Base-by-base conservation (phyloP, 2,329 filamentous ascomycete species). In the Pezicula rhizophila region DNA sequence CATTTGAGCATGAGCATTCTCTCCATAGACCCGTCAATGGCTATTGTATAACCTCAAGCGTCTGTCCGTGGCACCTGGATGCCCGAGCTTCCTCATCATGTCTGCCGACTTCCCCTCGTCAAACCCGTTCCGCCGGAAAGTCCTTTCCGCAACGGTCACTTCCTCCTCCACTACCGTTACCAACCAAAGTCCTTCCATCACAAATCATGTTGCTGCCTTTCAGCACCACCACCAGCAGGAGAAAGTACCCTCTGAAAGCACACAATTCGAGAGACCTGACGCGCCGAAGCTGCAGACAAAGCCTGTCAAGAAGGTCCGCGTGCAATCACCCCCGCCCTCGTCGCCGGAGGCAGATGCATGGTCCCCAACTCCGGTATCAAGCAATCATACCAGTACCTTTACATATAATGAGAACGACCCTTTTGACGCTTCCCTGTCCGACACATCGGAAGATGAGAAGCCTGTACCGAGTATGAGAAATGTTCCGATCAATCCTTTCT, bases 301-400 rank as follows among this genome's bases (percentile, higher is more conserved):
- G 70, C 71, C 79, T 35, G 73, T 78, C 51, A 85, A 86, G 68
- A 85, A 79, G 60, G 84, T 87, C 52, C 79, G 83, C 60, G 77
- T 85, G 8, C 75, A 83, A 61, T 83, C 80, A 38, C 81, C 81
- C 45, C 80, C 79, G 50, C 79, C 80, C 3, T 74, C 76, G n/a
- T 64, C 62, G 25, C 63, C 63, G 31, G 38, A 52, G 34, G 52
- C 45, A 42, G 46, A 48, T 42, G 47, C 47, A 39, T 55, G 53
- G 45, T 52, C 53, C 56, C 62, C 48, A 52, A 63, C 50, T 47
- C 63, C 50, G 48, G 63, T 52, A 55, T 65, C 55, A 52, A 67
- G 51, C 52, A 51, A 55, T 48, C 64, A 63, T 23, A 59, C 59
- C 39, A 56, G 64, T 35, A 50, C 52, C 17, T 53, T 56, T 14